Percentiles rank a stretch among this genome's conserved stretches.
Evolutionary conservation across 768 basidiomycete species (phyloP).

Genomic region (Collybiopsis luxurians): DNA sequence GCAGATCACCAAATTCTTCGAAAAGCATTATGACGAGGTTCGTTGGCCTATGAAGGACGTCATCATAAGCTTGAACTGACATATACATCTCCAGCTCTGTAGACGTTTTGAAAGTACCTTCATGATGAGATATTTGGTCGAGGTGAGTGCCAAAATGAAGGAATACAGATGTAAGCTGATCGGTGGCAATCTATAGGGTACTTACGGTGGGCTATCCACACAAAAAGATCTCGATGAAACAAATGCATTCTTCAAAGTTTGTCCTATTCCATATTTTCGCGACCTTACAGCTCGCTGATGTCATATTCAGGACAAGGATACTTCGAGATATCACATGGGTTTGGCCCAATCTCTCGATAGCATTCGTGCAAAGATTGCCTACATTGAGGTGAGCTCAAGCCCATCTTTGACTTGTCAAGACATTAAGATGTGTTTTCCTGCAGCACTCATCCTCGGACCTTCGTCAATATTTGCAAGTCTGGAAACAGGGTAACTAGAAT

Average conservation of each 20-base stretch:
- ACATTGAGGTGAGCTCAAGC: slow-evolving; percentile 1
- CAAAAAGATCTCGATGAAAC: slow-evolving; percentile 10
- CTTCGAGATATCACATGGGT: slow-evolving; percentile 1
- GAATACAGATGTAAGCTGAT: not conserved
- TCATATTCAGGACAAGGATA: slow-evolving; percentile 5
- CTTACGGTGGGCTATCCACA: slow-evolving; percentile 6
- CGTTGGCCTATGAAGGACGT: not conserved
- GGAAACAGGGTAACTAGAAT: slow-evolving; percentile 4
- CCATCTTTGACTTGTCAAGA: not conserved
- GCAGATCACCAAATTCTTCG: slow-evolving; percentile 43
- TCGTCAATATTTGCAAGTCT: not conserved
- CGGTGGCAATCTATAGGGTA: not conserved
- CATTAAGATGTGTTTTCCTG: not conserved
- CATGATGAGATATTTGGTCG: slow-evolving; percentile 9
- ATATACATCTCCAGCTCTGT: not conserved
- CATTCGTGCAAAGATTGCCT: slow-evolving; percentile 9
- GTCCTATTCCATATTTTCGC: not conserved
- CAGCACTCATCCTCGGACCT: slow-evolving; percentile 7
- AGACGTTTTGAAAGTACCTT: slow-evolving; percentile 9
- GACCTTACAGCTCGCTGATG: not conserved
- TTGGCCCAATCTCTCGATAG: slow-evolving; percentile 4
- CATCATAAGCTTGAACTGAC: not conserved
- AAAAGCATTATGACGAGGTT: slow-evolving; percentile 46
- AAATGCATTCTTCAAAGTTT: slow-evolving; percentile 11
- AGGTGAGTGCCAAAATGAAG: not conserved